Conservation (phyloP, 345 rosid genomes). For the Syzygium jambos region DNA sequence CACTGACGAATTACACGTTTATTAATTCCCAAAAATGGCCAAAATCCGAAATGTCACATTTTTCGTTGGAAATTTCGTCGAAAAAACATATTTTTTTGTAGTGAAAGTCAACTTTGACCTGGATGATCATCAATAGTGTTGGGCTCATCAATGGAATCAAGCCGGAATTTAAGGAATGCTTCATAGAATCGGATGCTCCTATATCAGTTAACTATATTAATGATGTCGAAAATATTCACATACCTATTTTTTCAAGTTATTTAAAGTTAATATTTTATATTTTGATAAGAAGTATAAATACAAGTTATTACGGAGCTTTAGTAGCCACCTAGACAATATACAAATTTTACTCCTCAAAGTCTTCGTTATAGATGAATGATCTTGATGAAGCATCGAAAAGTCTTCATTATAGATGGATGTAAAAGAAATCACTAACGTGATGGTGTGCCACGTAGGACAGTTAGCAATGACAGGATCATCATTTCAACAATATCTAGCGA, state of each 20-base stretch:
- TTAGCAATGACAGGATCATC: background rate
- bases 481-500: rapidly evolving
- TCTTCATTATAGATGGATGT: background rate
- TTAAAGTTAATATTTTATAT: background rate
- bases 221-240: background rate
- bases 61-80: too few species aligned
- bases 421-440: background rate
- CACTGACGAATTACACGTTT: too few species aligned
- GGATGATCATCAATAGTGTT: too few species aligned
- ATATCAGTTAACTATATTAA: too few species aligned
- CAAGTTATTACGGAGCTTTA: background rate
- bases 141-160: too few species aligned
- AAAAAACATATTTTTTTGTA: too few species aligned
- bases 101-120: too few species aligned
- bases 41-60: too few species aligned
- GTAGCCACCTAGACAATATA: background rate
- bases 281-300: background rate
- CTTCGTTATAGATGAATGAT: background rate
- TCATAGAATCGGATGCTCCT: too few species aligned
- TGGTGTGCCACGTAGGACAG: background rate
- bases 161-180: too few species aligned
- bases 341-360: background rate
- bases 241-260: background rate
- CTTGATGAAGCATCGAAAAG: background rate
- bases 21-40: too few species aligned